Conservation (phyloP, 225 moss, liverwort and hornwort genomes). For the Climacium dendroides region DNA sequence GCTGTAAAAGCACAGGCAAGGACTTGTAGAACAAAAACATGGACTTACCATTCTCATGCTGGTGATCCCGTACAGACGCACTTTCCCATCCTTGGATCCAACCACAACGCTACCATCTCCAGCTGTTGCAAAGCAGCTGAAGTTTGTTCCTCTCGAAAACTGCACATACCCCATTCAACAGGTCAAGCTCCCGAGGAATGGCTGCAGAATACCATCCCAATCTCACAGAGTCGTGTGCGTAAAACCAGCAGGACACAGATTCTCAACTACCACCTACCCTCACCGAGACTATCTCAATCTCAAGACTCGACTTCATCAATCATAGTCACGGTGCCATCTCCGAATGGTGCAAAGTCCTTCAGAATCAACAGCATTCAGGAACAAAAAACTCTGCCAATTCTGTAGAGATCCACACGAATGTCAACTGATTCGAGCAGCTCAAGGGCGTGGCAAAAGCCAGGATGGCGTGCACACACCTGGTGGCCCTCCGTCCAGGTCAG, state of each 20-base stretch:
- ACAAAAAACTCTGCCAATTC: neutral
- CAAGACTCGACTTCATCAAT: neutral
- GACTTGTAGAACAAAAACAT: neutral
- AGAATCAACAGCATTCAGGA: neutral
- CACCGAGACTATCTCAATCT: neutral
- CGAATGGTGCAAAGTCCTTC: neutral
- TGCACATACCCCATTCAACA: neutral
- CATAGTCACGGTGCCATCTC: neutral
- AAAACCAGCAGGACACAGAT: neutral
- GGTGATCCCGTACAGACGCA: slow-evolving; percentile 75
- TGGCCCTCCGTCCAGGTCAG: slow-evolving; percentile 85
- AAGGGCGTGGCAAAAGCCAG: neutral
- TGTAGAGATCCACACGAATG: neutral
- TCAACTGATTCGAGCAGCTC: neutral
- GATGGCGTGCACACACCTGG: slow-evolving; percentile 14
- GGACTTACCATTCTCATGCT: slow-evolving; percentile 63
- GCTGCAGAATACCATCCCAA: neutral
- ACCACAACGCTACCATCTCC: slow-evolving; percentile 88
- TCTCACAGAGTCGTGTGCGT: neutral
- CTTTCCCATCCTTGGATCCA: slow-evolving; percentile 89
- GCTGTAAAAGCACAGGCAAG: neutral
- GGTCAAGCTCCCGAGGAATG: neutral
- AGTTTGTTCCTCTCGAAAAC: slow-evolving; percentile 81
- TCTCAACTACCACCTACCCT: neutral
- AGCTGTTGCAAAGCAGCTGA: slow-evolving; percentile 75